These are phyloP conservation scores for Tetrastigma voinierianum DNA, from an alignment of 164 flowering plant genomes.

Conservation along the genomic window DNA sequence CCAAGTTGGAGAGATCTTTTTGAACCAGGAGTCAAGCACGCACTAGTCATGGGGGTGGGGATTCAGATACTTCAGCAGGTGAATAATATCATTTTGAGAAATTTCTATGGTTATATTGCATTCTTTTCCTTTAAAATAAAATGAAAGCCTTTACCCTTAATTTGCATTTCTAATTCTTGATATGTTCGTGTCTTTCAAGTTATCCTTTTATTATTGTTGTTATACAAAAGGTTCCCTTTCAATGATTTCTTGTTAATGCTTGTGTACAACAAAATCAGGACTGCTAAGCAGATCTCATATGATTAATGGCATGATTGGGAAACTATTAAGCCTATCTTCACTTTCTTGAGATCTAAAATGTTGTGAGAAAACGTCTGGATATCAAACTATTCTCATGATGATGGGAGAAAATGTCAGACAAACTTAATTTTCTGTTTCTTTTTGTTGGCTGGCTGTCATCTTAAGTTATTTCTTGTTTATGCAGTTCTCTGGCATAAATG, in stretches of 20 bases:
- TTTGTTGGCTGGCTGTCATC: background rate
- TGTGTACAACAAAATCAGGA: too few species aligned
- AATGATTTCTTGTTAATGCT: background rate
- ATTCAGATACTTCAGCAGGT: slow-evolving; percentile 74
- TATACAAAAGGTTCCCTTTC: too few species aligned
- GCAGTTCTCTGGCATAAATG: slow-evolving; percentile 94
- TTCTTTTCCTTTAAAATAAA: too few species aligned
- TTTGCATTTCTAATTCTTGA: too few species aligned
- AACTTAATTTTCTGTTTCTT: background rate
- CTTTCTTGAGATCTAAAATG: too few species aligned
- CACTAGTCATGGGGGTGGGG: slow-evolving; percentile 57
- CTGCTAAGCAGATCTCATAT: too few species aligned
- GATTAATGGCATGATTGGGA: too few species aligned
- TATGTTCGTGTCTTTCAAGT: background rate
- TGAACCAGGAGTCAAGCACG: slow-evolving; percentile 62
- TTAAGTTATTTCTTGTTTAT: slow-evolving; percentile 12
- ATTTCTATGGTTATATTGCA: too few species aligned
- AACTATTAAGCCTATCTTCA: too few species aligned
- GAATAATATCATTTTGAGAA: background rate
- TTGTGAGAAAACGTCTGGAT: too few species aligned
- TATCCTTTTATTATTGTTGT: background rate
- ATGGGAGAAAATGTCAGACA: background rate
- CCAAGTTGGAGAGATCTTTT: slow-evolving; percentile 48
- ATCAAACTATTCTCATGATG: too few species aligned
- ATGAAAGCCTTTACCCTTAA: too few species aligned